These are phyloP conservation scores for Penicillium sp. DNA, from an alignment of 2,329 filamentous ascomycete genomes.

Conservation along the genomic window DNA sequence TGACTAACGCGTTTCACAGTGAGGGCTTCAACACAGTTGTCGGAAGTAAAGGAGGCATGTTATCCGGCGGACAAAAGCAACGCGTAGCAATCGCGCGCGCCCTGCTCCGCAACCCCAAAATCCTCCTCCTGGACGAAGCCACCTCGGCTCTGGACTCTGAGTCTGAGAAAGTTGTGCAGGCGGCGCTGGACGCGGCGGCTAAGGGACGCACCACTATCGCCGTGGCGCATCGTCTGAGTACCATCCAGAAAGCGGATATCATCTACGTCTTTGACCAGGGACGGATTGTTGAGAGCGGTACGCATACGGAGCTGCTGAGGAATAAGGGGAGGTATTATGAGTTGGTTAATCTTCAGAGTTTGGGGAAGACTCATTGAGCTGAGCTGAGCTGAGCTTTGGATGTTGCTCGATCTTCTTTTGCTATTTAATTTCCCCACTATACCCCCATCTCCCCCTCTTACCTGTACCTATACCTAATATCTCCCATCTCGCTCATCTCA, in stretches of 20 bases:
- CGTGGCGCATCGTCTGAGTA: constrained; percentile 87
- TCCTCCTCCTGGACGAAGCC: constrained; percentile 82
- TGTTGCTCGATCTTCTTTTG: too few relatives aligned
- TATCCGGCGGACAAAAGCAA: constrained; percentile 93
- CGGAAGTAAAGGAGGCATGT: constrained; percentile 81
- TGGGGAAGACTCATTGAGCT: constrained; percentile 60
- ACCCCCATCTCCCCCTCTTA: too few relatives aligned
- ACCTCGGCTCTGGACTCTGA: constrained; percentile 58
- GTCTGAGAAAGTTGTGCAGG: constrained; percentile 62
- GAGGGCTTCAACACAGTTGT: constrained; percentile 86
- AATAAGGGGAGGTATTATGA: constrained; percentile 75
- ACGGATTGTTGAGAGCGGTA: constrained; percentile 80
- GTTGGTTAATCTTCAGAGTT: constrained; percentile 77
- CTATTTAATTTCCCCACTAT: too few relatives aligned
- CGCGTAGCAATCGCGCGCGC: constrained; percentile 92
- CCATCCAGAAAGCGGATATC: constrained; percentile 90
- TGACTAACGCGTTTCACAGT: too few relatives aligned
- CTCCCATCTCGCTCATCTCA: background rate
- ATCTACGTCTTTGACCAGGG: constrained; percentile 98
- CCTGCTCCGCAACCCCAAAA: constrained; percentile 85
- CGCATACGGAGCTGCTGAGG: constrained; percentile 73
- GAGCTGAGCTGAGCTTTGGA: too few relatives aligned
- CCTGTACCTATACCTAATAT: too few relatives aligned
- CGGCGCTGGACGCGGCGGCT: constrained; percentile 77
- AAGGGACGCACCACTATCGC: constrained; percentile 89